phyloP scores from a whole-genome alignment of 148 eudicot genomes.

The Suaeda aralocaspica region DNA sequence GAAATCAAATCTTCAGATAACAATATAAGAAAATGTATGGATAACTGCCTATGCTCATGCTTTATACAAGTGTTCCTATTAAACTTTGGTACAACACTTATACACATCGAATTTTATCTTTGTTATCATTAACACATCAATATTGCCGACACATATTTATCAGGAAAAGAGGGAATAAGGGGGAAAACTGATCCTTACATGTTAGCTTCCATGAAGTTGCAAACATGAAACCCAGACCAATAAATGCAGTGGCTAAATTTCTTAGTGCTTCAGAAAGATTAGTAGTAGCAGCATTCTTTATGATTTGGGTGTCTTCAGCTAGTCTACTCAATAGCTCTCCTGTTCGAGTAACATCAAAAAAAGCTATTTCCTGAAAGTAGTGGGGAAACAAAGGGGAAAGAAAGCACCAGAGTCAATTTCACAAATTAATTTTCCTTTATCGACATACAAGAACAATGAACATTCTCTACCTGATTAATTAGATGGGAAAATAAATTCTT shows the following conservation, averaged over 20 bases:
- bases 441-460: conserved; percentile 1
- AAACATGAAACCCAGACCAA: conserved; percentile 87
- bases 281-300: conserved; percentile 91
- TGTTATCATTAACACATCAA: background rate
- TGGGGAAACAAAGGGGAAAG: conserved; percentile 1
- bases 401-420: conserved; percentile 9
- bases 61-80: background rate
- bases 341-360: conserved; percentile 84
- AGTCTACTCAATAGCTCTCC: conserved; percentile 92
- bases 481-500: conserved; percentile 74
- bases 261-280: conserved; percentile 85
- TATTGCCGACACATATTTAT: background rate
- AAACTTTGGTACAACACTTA: background rate
- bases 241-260: conserved; percentile 63
- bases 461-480: conserved; percentile 51
- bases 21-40: background rate
- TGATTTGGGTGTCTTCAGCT: conserved; percentile 90
- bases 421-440: background rate
- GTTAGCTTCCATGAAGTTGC: conserved; percentile 88
- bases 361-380: conserved; percentile 74
- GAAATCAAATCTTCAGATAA: background rate
- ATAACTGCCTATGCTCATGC: too few relatives aligned
- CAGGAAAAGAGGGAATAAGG: background rate
- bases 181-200: conserved; percentile 35
- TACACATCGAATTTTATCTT: too few relatives aligned